Evolutionary conservation across 371 early-diverging fungal species (phyloP).

Genomic region (Hamiltosporidium tvaerminnensis): DNA sequence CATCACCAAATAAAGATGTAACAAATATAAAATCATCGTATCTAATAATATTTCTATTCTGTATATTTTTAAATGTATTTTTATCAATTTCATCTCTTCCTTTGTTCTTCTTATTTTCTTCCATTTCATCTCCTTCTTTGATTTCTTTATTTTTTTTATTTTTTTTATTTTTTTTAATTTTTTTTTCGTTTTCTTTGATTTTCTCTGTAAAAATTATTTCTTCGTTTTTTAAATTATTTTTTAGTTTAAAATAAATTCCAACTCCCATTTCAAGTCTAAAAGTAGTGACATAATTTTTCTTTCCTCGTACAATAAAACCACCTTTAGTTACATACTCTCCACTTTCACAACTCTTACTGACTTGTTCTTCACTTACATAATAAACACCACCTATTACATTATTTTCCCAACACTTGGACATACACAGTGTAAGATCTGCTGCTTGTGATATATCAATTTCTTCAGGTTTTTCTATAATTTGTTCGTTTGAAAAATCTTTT

Average conservation of each 20-base stretch:
- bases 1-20: conserved; percentile 6
- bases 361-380: conserved; percentile 47
- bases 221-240: conserved; percentile 3
- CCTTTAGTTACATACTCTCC: conserved; percentile 52
- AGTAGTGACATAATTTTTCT: conserved; percentile 46
- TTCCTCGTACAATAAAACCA: conserved; percentile 50
- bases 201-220: background rate
- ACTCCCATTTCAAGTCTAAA: conserved; percentile 52
- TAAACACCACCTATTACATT: conserved; percentile 38
- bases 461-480: too few relatives aligned
- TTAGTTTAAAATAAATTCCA: conserved; percentile 37
- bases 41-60: conserved; percentile 4
- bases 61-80: conserved; percentile 8
- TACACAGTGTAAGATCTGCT: conserved; percentile 39
- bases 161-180: too few relatives aligned
- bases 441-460: conserved; percentile 6
- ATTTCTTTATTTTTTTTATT: too few relatives aligned
- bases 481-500: too few relatives aligned
- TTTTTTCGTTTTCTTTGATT: too few relatives aligned
- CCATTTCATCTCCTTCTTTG: too few relatives aligned
- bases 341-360: conserved; percentile 50
- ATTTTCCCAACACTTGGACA: conserved; percentile 48
- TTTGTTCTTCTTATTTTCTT: too few relatives aligned
- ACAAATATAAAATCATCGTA: conserved; percentile 4
- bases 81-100: conserved; percentile 3